These are phyloP conservation scores for Colletotrichum higginsianum DNA, from an alignment of 2,329 filamentous ascomycete species.

Conservation along the genomic window DNA sequence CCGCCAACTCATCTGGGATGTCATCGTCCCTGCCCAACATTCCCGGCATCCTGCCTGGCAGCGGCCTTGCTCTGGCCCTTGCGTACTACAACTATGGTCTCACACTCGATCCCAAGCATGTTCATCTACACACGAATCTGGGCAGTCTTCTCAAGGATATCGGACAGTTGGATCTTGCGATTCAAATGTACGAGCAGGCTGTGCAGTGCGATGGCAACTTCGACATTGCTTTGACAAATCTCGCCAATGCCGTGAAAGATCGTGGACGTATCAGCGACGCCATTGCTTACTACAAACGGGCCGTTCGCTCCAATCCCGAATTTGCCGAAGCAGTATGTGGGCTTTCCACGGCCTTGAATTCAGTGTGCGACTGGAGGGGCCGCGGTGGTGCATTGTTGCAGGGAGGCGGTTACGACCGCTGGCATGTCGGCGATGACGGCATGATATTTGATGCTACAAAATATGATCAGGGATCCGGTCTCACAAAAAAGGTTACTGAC, in stretches of 20 bases:
- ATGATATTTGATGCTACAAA: constrained; percentile 82
- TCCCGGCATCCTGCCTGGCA: constrained; percentile 87
- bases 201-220: constrained; percentile 94
- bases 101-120: constrained; percentile 87
- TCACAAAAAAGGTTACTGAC: constrained; percentile 91
- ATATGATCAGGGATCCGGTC: constrained; percentile 77
- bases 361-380: constrained; percentile 94
- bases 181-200: constrained; percentile 97
- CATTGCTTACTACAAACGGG: constrained; percentile 91
- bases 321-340: constrained; percentile 98
- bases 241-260: constrained; percentile 98
- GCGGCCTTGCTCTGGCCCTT: constrained; percentile 88
- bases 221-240: constrained; percentile 95
- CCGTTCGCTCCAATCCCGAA: constrained; percentile 91
- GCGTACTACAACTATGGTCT: constrained; percentile 97
- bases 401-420: constrained; percentile 83
- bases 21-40: constrained; percentile 61
- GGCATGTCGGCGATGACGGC: constrained; percentile 91
- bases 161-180: constrained; percentile 90
- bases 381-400: constrained; percentile 88
- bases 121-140: constrained; percentile 96
- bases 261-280: constrained; percentile 93
- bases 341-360: constrained; percentile 93
- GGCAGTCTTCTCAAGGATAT: constrained; percentile 97
- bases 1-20: constrained; percentile 49